These are phyloP conservation scores for Chamaecyparis obtusa DNA, from an alignment of 75 land plant species.

Conservation along the genomic window DNA sequence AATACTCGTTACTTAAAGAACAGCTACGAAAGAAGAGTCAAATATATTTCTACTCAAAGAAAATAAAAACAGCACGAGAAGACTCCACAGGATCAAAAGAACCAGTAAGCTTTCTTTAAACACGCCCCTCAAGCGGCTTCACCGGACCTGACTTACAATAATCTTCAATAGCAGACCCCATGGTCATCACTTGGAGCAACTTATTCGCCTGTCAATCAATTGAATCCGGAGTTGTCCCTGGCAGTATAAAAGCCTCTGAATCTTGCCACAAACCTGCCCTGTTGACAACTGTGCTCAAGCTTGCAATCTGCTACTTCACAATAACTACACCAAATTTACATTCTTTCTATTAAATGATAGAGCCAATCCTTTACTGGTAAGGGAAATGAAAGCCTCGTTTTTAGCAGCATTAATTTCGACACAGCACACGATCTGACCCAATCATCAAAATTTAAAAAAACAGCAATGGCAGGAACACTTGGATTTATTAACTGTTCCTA, in stretches of 20 bases:
- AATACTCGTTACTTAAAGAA: background rate
- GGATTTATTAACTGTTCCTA: background rate
- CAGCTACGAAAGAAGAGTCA: background rate
- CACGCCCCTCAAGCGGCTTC: background rate
- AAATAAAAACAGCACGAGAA: background rate
- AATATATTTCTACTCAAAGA: background rate
- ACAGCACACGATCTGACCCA: background rate
- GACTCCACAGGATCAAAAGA: background rate
- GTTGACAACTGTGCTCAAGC: background rate
- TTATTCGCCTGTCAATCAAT: background rate
- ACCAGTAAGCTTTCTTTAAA: background rate
- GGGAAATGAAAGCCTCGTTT: background rate
- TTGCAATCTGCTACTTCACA: background rate
- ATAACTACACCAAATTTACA: background rate
- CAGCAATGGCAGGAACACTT: background rate
- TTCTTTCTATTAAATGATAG: background rate
- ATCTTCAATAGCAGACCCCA: background rate
- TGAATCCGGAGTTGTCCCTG: background rate
- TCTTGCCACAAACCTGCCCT: background rate
- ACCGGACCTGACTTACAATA: background rate
- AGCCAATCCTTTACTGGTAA: background rate
- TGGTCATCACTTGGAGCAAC: background rate
- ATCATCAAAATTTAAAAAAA: background rate
- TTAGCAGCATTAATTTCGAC: background rate
- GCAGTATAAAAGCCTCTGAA: background rate